phyloP scores from a whole-genome alignment of 305 asterid species.

The Fraxinus velutina region DNA sequence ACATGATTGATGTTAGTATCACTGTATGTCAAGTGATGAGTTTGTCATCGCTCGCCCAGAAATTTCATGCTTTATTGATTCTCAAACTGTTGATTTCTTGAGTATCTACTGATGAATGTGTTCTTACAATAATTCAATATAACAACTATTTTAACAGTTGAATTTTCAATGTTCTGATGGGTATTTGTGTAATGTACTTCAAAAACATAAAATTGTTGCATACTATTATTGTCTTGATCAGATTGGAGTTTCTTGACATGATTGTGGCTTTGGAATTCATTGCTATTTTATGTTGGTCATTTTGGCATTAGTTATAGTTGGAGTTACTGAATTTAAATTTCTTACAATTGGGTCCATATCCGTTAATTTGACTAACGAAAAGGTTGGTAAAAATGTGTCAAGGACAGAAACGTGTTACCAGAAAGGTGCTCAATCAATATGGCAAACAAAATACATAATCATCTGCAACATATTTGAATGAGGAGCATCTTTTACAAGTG shows the following conservation, averaged over 20 bases:
- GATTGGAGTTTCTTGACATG: background rate
- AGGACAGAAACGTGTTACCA: background rate
- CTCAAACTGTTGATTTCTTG: background rate
- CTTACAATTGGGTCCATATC: background rate
- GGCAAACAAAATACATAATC: background rate
- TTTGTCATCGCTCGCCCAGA: slow-evolving; percentile 12
- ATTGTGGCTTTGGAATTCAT: background rate
- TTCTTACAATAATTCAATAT: background rate
- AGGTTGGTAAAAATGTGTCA: background rate
- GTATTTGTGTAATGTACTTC: background rate
- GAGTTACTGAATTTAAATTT: background rate
- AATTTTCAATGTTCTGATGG: background rate
- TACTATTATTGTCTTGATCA: background rate
- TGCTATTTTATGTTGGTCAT: background rate
- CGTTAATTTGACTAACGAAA: background rate
- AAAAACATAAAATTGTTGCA: background rate
- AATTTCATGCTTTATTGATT: background rate
- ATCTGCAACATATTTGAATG: background rate
- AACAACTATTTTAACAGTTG: background rate
- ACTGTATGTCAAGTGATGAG: slow-evolving; percentile 24
- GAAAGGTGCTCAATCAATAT: background rate
- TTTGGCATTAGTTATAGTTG: background rate
- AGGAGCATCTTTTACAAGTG: background rate
- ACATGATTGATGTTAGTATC: slow-evolving; percentile 25
- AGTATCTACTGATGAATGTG: slow-evolving; percentile 4